Evolutionary conservation across 208 protist species (phyloP).

Genomic region (Leishmania arabica): DNA sequence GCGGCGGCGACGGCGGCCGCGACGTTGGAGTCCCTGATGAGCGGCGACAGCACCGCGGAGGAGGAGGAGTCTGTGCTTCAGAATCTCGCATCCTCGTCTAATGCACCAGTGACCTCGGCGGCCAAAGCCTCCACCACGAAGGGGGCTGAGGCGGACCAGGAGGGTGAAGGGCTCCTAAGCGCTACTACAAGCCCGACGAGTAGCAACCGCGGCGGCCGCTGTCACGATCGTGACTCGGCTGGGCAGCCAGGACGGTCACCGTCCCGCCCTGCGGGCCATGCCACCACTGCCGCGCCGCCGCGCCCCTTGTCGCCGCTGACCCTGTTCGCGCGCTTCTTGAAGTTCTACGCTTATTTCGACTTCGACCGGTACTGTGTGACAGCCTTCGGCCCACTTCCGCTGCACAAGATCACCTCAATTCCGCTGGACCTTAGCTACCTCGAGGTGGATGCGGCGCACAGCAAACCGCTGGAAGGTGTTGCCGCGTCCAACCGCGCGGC

Average conservation of each 20-base stretch:
- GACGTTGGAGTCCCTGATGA: not conserved
- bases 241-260: not conserved
- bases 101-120: not conserved
- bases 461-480: not conserved
- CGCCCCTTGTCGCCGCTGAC: slow-evolving; percentile 45
- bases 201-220: not conserved
- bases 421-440: slow-evolving; percentile 63
- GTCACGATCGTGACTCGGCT: not conserved
- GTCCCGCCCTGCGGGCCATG: not conserved
- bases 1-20: slow-evolving; percentile 6
- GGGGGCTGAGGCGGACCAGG: not conserved
- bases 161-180: not conserved
- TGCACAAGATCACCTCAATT: slow-evolving; percentile 47
- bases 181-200: not conserved
- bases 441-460: slow-evolving; percentile 56
- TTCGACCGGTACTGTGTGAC: slow-evolving; percentile 81
- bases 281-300: not conserved
- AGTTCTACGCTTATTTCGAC: slow-evolving; percentile 85
- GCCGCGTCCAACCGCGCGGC: slow-evolving; percentile 17
- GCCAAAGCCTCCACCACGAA: slow-evolving; percentile 3
- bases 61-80: slow-evolving; percentile 4
- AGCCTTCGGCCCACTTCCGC: slow-evolving; percentile 75
- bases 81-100: slow-evolving; percentile 22
- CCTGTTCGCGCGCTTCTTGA: slow-evolving; percentile 75
- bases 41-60: not conserved